Evolutionary conservation across 768 basidiomycete genomes (phyloP), one percentile per base, ranked within the genome.

Genomic region (Agrocybe pediades): DNA sequence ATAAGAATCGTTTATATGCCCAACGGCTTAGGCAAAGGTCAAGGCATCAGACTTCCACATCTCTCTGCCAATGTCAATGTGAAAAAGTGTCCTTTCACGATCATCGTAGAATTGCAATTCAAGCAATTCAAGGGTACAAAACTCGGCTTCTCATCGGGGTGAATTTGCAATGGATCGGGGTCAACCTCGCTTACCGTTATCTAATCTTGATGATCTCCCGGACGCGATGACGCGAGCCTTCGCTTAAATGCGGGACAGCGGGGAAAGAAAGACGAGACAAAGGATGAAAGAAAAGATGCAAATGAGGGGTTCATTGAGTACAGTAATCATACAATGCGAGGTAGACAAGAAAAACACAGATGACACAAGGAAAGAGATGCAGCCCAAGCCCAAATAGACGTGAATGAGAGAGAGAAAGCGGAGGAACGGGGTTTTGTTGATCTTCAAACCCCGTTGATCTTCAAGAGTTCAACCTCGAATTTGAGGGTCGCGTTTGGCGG

Each of bases 401-500:
- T 30, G 33, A 15, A 46, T 21, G 19, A 47, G 23, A 42, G 43
- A 41, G 39, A 33, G 24, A 41, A 41, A 36, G 15, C 33, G 53
- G 27, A 7, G n/a, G n/a, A 36, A n/a, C 4, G 29, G 33, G 36
- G 49, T 62, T n/a, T n/a, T n/a, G n/a, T n/a, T n/a, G n/a, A n/a
- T n/a, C n/a, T n/a, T n/a, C n/a, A n/a, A n/a, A n/a, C n/a, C n/a
- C 54, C 72, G 53, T 75, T 85, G 74, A 94, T 92, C 68, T 80
- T 75, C 53, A 93, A 56, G 44, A 95, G 77, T 72, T 95, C 90
- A 48, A 95, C 90, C 71, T 92, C 90, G 64, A 95, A 95, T 56
- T 71, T 78, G 68, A 95, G 79, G 11, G 80, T 84, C 4, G 89
- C 67, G 66, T 93, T 85, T 60, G 87, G 66, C 11, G 91, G 91